Evolutionary conservation across 352 stramenopile genomes (phyloP).

Genomic region (Phytophthora pseudosyringae): DNA sequence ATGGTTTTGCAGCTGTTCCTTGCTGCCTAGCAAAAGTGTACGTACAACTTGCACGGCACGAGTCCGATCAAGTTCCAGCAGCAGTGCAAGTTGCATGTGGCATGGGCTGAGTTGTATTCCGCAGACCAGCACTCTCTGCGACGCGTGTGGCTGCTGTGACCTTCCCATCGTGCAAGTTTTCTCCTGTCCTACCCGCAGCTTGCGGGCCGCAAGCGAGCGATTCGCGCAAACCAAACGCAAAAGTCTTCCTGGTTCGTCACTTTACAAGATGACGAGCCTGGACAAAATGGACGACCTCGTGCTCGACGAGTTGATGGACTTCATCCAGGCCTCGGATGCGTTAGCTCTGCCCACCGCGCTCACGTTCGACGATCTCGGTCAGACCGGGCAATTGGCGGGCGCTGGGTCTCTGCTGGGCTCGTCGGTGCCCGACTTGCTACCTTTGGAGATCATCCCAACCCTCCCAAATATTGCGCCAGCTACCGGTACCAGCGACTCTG

Average conservation of each 20-base stretch:
- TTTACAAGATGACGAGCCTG: conserved; percentile 29
- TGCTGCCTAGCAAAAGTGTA: background rate
- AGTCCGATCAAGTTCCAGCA: conserved; percentile 6
- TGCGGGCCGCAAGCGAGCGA: background rate
- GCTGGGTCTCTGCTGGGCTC: conserved; percentile 7
- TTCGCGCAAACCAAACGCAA: too few species aligned
- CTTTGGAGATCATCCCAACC: background rate
- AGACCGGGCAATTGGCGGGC: conserved; percentile 4
- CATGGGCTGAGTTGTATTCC: conserved; percentile 23
- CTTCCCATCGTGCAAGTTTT: conserved; percentile 25
- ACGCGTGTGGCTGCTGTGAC: conserved; percentile 13
- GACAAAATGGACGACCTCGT: conserved; percentile 34
- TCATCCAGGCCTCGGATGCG: conserved; percentile 31
- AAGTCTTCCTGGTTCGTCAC: conserved; percentile 4
- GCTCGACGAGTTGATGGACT: conserved; percentile 36
- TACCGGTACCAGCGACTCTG: background rate
- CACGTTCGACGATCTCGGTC: conserved; percentile 1
- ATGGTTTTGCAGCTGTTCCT: background rate
- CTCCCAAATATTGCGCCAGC: background rate
- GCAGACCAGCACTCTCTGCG: conserved; percentile 17
- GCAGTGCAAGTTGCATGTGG: too few species aligned
- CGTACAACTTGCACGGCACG: background rate
- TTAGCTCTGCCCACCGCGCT: conserved; percentile 21
- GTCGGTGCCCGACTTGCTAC: background rate
- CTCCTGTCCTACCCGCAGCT: conserved; percentile 24